These are phyloP conservation scores for Penicillium sp. DNA, from an alignment of 2,329 filamentous ascomycete species.

Conservation along the genomic window DNA sequence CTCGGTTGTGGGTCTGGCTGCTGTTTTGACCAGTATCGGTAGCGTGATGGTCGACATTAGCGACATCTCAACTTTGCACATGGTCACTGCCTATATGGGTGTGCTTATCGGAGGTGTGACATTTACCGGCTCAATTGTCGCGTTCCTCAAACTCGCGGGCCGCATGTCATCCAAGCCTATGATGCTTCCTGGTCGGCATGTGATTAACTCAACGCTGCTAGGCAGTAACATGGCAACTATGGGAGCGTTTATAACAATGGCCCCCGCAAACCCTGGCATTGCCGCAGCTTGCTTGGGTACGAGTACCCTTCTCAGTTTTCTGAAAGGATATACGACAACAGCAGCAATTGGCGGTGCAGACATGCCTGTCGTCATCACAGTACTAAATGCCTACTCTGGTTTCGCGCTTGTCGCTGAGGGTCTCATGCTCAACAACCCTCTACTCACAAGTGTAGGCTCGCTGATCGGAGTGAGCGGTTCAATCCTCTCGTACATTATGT, in stretches of 20 bases:
- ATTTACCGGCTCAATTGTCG: slow-evolving; percentile 87
- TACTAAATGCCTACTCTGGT: slow-evolving; percentile 86
- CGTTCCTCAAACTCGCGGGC: slow-evolving; percentile 82
- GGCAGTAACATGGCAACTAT: slow-evolving; percentile 78
- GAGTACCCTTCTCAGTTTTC: slow-evolving; percentile 75
- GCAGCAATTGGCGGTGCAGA: slow-evolving; percentile 89
- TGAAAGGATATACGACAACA: slow-evolving; percentile 85
- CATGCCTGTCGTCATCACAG: slow-evolving; percentile 90
- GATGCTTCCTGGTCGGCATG: slow-evolving; percentile 70
- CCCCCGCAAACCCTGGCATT: slow-evolving; percentile 74
- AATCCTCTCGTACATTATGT: slow-evolving; percentile 84
- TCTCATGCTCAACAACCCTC: slow-evolving; percentile 84
- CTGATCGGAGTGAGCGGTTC: slow-evolving; percentile 87
- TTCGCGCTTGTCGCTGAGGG: slow-evolving; percentile 89
- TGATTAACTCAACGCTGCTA: slow-evolving; percentile 72
- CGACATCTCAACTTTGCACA: slow-evolving; percentile 73
- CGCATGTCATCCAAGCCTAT: slow-evolving; percentile 77
- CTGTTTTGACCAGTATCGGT: slow-evolving; percentile 83
- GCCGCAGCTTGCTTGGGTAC: slow-evolving; percentile 75
- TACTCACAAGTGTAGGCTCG: slow-evolving; percentile 81
- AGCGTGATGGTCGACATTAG: slow-evolving; percentile 75
- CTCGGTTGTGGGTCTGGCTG: slow-evolving; percentile 85
- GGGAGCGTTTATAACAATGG: slow-evolving; percentile 79
- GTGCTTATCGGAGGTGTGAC: slow-evolving; percentile 86
- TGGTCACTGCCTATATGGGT: slow-evolving; percentile 82